Evolutionary conservation across 1,284 basidiomycete species (phyloP), one percentile per base, ranked within the genome.

Genomic region (Puccinia hordei): DNA sequence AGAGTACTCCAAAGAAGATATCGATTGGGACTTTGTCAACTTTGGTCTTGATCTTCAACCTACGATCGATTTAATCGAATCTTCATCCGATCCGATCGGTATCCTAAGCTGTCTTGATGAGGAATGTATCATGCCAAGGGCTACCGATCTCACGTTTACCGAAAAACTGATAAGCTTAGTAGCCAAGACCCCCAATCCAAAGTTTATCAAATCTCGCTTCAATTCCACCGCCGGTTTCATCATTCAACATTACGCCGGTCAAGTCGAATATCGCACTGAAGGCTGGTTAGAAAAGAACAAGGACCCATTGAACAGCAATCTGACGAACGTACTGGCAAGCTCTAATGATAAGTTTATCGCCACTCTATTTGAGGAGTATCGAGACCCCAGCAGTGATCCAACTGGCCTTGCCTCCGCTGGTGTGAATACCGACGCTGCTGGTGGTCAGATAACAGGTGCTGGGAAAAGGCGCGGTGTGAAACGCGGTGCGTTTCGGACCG

Each of bases 231-330:
- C 94, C 84, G 96, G 97, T 17, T 99, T 99, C 87, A 91, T 95
- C 82, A 90, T 99, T 81, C 91, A 94, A 83, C 97, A 99, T 86
- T 99, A 99, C 85, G 97, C 97, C 0, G 97, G 95, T 69, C 92
- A 92, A 82, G 97, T 99, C 84, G 95, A 98, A 85, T 99, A 99
- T 84, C 90, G 92, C 65, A 98, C 96, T 0, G 92, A 95, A 55
- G 93, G 94, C 12, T 99, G 97, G 97, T 88, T 99, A 82, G 95
- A 97, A 88, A 99, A 99, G 90, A 99, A 99, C 89, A 98, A 98
- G 87, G 97, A 99, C 84, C 97, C 97, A 0, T 88, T 99, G 82
- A 98, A 99, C 86, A 95, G 98, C 85, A 96, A 98, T 85, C 89
- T 99, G 57, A 94, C 94, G 0, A 91, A 94, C 22, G 91, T 99